Evolutionary conservation across 768 basidiomycete genomes (phyloP).

Genomic region (Crassisporium funariophilum): DNA sequence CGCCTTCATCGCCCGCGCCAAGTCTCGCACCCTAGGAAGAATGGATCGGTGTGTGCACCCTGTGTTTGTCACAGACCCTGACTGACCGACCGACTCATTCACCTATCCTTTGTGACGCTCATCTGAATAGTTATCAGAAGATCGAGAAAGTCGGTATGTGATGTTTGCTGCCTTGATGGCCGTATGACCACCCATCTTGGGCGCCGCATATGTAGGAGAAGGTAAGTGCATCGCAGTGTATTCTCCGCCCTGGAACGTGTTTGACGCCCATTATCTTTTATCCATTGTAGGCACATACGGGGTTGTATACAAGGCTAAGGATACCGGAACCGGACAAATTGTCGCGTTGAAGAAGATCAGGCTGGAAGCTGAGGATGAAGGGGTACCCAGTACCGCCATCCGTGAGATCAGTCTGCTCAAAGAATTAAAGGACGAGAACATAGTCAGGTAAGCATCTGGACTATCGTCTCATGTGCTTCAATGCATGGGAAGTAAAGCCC

Average conservation of each 20-base stretch:
- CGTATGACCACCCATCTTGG: conserved; percentile 15
- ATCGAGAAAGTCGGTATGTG: conserved; percentile 97
- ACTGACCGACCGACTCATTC: too few species aligned
- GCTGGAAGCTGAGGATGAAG: conserved; percentile 97
- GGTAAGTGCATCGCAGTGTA: conserved; percentile 34
- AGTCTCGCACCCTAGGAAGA: conserved; percentile 1
- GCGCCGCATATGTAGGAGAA: conserved; percentile 43
- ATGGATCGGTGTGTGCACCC: conserved; percentile 47
- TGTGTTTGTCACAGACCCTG: neutral
- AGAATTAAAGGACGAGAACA: conserved; percentile 94
- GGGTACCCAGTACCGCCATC: conserved; percentile 97
- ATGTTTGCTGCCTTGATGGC: conserved; percentile 18
- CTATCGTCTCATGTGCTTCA: neutral
- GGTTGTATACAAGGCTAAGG: conserved; percentile 96
- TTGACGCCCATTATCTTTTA: conserved; percentile 4
- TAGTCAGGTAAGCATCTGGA: conserved; percentile 85
- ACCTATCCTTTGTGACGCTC: too few species aligned
- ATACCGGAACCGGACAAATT: conserved; percentile 73
- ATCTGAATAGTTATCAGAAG: conserved; percentile 81
- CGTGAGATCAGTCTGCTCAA: conserved; percentile 97
- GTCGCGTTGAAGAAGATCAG: conserved; percentile 99
- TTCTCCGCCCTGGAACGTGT: conserved; percentile 2
- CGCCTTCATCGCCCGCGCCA: neutral
- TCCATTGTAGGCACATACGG: conserved; percentile 84
- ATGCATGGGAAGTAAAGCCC: neutral